Evolutionary conservation across 768 basidiomycete species (phyloP).

Genomic region (Lactarius akahatsu): DNA sequence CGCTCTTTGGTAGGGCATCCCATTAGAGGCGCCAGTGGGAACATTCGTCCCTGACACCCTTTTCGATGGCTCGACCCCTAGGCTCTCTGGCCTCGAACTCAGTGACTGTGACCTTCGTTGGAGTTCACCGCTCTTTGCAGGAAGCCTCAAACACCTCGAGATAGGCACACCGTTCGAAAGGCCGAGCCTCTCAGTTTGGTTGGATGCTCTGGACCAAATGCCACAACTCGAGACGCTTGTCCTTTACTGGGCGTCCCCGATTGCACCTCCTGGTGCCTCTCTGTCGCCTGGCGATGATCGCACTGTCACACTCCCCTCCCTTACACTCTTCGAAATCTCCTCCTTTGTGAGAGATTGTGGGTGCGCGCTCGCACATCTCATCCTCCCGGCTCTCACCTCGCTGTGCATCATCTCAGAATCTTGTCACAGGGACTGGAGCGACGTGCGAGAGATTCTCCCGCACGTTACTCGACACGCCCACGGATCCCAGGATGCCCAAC

Average conservation of each 20-base stretch:
- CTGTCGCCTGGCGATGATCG: neutral
- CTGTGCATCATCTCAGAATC: slow-evolving; percentile 1
- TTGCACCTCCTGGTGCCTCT: neutral
- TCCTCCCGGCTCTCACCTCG: slow-evolving; percentile 1
- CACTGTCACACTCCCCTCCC: slow-evolving; percentile 6
- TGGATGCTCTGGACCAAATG: slow-evolving; percentile 2
- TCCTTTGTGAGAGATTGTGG: neutral
- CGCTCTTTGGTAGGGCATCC: no score
- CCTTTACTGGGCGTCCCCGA: slow-evolving; percentile 4
- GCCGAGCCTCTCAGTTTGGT: neutral
- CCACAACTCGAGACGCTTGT: neutral
- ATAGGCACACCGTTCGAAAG: neutral
- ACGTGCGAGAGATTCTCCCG: slow-evolving; percentile 7
- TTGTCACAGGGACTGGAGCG: neutral
- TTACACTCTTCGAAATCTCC: neutral
- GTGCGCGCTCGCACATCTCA: slow-evolving; percentile 12
- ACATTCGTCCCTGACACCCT: neutral
- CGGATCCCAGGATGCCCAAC: slow-evolving; percentile 6
- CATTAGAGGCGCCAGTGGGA: no score
- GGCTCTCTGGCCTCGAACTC: neutral
- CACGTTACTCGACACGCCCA: neutral
- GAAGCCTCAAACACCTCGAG: neutral
- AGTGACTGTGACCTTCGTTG: slow-evolving; percentile 2
- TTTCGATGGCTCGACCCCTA: slow-evolving; percentile 4
- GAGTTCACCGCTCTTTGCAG: slow-evolving; percentile 8